phyloP scores from a whole-genome alignment of 352 stramenopile species.

The Peronospora belbahrii region DNA sequence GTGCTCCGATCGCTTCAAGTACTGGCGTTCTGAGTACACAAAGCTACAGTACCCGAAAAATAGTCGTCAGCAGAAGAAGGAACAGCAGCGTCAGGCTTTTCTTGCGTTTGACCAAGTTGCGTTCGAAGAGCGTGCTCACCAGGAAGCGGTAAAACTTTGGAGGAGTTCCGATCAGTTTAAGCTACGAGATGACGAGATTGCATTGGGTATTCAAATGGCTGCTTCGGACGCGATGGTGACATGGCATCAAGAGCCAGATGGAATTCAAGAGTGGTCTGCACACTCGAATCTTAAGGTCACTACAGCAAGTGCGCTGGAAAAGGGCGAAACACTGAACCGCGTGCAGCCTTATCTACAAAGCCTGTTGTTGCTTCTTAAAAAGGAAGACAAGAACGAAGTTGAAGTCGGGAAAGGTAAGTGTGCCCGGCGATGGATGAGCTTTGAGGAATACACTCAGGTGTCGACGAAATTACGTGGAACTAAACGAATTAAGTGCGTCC shows the following conservation, averaged over 20 bases:
- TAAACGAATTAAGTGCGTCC: constrained; percentile 22
- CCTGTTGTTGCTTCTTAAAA: constrained; percentile 24
- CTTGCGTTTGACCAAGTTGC: constrained; percentile 36
- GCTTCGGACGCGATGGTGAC: constrained; percentile 40
- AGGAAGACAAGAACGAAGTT: constrained; percentile 24
- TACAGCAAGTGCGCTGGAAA: constrained; percentile 25
- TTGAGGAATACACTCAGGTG: constrained; percentile 27
- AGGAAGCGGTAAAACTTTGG: constrained; percentile 13
- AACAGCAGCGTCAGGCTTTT: constrained; percentile 33
- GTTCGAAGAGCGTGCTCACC: constrained; percentile 17
- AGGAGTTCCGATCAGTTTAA: constrained; percentile 7
- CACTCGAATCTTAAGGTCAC: constrained; percentile 11
- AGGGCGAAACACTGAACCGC: constrained; percentile 27
- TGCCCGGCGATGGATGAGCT: constrained; percentile 37
- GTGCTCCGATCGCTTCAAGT: constrained; percentile 36
- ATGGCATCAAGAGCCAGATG: constrained; percentile 32
- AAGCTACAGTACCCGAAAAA: constrained; percentile 28
- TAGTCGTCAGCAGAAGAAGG: constrained; percentile 27
- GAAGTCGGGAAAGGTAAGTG: constrained; percentile 12
- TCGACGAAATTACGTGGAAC: constrained; percentile 5
- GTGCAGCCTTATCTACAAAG: constrained; percentile 36
- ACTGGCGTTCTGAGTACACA: constrained; percentile 38
- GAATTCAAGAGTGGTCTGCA: constrained; percentile 24
- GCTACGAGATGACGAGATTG: constrained; percentile 36
- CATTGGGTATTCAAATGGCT: constrained; percentile 39